A percentile compares a stretch with the other conserved stretches of the same genome.
Evolutionary conservation across 352 stramenopile species (phyloP).

Genomic region (Lagenidium giganteum): DNA sequence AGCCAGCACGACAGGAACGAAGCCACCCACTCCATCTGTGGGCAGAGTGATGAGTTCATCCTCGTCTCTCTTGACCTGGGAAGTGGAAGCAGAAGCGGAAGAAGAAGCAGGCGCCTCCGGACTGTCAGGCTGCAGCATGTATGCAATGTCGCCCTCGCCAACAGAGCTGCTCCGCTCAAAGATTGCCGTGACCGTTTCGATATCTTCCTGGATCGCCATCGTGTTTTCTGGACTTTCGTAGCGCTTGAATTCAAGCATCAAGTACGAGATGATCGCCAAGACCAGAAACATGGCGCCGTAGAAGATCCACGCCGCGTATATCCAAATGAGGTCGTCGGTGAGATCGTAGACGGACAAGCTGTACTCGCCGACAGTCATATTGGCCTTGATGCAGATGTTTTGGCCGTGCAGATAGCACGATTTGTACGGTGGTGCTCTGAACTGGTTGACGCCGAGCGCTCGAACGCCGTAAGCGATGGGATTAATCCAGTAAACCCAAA

Average conservation of each 20-base stretch:
- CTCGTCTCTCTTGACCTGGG: no score
- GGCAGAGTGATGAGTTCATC: no score
- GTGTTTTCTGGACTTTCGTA: conserved; percentile 28
- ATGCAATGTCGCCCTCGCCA: conserved; percentile 24
- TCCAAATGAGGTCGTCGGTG: conserved; percentile 30
- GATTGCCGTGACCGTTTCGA: conserved; percentile 8
- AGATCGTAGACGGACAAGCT: conserved; percentile 19
- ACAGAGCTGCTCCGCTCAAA: neutral
- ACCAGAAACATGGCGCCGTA: conserved; percentile 14
- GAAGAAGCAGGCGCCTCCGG: no score
- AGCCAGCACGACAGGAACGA: conserved; percentile 32
- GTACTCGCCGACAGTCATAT: conserved; percentile 26
- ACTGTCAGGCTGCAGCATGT: no score
- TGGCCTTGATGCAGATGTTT: conserved; percentile 22
- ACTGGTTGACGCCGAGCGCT: conserved; percentile 35
- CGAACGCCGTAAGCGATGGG: conserved; percentile 36
- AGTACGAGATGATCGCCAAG: conserved; percentile 15
- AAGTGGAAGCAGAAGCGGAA: no score
- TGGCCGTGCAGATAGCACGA: conserved; percentile 20
- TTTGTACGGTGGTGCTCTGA: conserved; percentile 11
- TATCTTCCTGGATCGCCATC: conserved; percentile 16
- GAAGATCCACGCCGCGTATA: conserved; percentile 36
- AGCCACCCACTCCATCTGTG: conserved; percentile 85
- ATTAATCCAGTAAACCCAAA: conserved; percentile 52
- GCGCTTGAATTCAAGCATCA: conserved; percentile 12